Base-by-base conservation (phyloP, 257 asterid species). In the Craterostigma plantagineum region DNA sequence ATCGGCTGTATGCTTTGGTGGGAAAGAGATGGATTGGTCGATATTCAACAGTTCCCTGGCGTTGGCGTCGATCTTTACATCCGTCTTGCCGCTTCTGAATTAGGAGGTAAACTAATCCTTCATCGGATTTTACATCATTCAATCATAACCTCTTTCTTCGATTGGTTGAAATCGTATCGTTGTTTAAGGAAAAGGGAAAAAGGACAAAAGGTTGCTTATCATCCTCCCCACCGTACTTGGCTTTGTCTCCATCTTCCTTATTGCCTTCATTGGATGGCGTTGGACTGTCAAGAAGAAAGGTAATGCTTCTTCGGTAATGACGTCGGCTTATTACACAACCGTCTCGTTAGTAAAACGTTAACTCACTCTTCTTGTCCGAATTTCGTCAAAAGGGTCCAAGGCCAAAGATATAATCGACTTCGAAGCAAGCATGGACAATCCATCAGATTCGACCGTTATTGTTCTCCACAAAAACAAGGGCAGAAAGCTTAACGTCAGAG, bases 1-100 rank as follows among this genome's bases (percentile, higher is more conserved):
- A 68, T 59, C 16, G 72, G 76, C 3, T 78, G 92, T 34, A 53
- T 72, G 67, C 50, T 71, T 23, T 78, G 81, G 77, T 46, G 43
- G 30, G 30, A 23, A 23, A 23, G 30, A 0, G 60, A 42, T 3
- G 18, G 44, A 12, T 52, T 81, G 23, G 42, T 74, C 34, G 78
- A 72, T 43, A 23, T 63, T 33, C 71, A 61, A 46, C 56, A 49
- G 35, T 71, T 71, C 10, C 35, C 40, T 1, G 30, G 46, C 23
- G 65, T 54, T 7, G 91, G 68, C 4, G 44, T 65, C 0, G 70
- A 64, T 46, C 51, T 81, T 38, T 65, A 59, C 12, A 37, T 81
- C 36, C 87, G 87, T 1, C 16, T 77, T 13, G 60, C 81, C 0
- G 48, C 14, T 33, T 61, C 79, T 18, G 92, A 72, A 50, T 38